Conservation (phyloP, 208 protist genomes). For the Willaertia magna region DNA sequence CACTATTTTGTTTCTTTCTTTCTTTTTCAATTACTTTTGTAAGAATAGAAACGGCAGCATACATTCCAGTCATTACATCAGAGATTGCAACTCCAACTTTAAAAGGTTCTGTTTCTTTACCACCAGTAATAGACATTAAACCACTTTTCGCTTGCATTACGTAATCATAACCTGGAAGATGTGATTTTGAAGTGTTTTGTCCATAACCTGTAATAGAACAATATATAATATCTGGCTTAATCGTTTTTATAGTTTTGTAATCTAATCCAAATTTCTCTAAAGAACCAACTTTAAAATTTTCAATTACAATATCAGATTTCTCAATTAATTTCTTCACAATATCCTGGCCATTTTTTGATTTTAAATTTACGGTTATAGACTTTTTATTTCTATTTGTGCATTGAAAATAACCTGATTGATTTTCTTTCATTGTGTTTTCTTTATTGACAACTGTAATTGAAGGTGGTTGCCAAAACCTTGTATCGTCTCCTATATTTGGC, state of each 20-base stretch:
- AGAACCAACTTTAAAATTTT: conserved; percentile 21
- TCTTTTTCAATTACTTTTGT: background rate
- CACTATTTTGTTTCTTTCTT: background rate
- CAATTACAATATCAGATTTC: conserved; percentile 20
- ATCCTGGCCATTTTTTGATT: background rate
- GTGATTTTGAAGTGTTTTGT: background rate
- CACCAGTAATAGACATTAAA: background rate
- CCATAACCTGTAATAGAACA: conserved; percentile 26
- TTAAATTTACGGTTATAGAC: conserved; percentile 18
- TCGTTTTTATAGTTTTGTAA: conserved; percentile 13
- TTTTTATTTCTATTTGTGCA: conserved; percentile 22
- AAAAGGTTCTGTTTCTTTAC: background rate
- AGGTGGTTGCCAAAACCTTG: conserved; percentile 14
- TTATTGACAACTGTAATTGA: background rate
- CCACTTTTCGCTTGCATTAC: conserved; percentile 9
- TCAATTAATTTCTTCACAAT: background rate
- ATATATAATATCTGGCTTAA: conserved; percentile 21
- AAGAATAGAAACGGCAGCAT: background rate
- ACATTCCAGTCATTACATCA: conserved; percentile 19
- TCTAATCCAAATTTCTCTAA: conserved; percentile 19
- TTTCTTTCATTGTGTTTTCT: background rate
- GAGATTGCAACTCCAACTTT: conserved; percentile 12
- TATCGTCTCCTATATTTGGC: conserved; percentile 21
- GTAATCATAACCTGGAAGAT: conserved; percentile 23
- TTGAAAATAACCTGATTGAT: conserved; percentile 19